Base-by-base conservation (phyloP, 768 basidiomycete genomes). In the Leccinellum rugosiceps region DNA sequence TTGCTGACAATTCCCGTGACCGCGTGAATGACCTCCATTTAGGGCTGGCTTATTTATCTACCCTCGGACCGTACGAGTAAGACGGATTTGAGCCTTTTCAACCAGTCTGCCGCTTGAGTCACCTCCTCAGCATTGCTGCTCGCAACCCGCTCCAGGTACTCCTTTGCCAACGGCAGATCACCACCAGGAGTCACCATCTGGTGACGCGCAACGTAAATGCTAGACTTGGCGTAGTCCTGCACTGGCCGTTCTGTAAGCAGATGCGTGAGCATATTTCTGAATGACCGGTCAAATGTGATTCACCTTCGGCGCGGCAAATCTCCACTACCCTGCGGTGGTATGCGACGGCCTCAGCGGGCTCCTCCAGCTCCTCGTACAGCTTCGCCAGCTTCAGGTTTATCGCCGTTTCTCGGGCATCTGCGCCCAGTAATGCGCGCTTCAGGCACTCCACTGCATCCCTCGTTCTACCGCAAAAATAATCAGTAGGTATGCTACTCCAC, bases 371-470 rank as follows among this genome's bases (percentile, higher is more conserved):
- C 53, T 80, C 80, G 66, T 91, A 81, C 50, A 94, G 76, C 65
- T 79, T 82, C 17, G 92, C 93, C 32, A 94, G 76, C 67, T 84
- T 91, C 35, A 88, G 74, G 68, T 84, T 83, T 59, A 92, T 85
- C 23, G 77, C 80, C 35, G 82, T 88, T 69, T 94, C 90, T 58
- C 85, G 82, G 3, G 87, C 81, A 71, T 90, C 89, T 26, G 88
- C 88, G 55, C 88, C 83, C 57, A 88, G 84, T 53, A 98, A 78
- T 13, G 96, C 95, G 41, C 94, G 90, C 63, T 92, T 91, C 60
- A 92, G 85, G 66, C 94, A 93, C 68, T 94, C 88, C 45, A 95
- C 86, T 15, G 97, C 94, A 72, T 98, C 95, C 58, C 86, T 81
- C 47, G 82, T 79, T 70, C 96, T 96, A 65, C 26, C 52, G 57